A percentile compares a stretch with the other conserved stretches of the same genome.
These are phyloP conservation scores for Phaeosphaeria sp. DNA, from an alignment of 2,329 filamentous ascomycete genomes.

Conservation along the genomic window DNA sequence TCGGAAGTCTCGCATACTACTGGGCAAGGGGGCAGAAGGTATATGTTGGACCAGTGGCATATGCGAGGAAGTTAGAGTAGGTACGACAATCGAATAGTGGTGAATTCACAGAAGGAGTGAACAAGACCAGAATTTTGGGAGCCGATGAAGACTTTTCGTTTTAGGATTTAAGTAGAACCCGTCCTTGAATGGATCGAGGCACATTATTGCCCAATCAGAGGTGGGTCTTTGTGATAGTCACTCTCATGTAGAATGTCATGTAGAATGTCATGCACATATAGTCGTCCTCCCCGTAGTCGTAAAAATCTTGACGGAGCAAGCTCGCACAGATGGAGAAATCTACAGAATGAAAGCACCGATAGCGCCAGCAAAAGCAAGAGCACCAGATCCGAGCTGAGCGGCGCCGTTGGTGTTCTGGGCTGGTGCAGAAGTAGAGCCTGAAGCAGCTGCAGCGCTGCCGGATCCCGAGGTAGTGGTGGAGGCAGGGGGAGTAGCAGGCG, in stretches of 20 bases:
- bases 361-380: slow-evolving; percentile 11
- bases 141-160: neutral
- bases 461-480: slow-evolving; percentile 7
- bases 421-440: slow-evolving; percentile 8
- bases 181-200: neutral
- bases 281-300: neutral
- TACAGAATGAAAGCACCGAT: slow-evolving; percentile 17
- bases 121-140: neutral
- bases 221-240: neutral
- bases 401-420: slow-evolving; percentile 11
- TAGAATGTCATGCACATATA: neutral
- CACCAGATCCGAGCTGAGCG: slow-evolving; percentile 4
- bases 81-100: neutral
- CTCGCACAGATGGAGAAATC: neutral
- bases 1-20: slow-evolving; percentile 52
- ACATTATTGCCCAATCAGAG: neutral
- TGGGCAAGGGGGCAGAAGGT: slow-evolving; percentile 43
- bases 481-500: slow-evolving; percentile 26
- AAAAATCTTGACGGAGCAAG: neutral
- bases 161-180: neutral
- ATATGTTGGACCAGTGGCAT: slow-evolving; percentile 39
- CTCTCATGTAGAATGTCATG: too few species aligned
- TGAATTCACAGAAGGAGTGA: neutral
- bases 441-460: neutral
- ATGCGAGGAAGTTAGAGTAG: slow-evolving; percentile 1